phyloP scores from a whole-genome alignment of 257 asterid species.

The Solanum sejunctum region DNA sequence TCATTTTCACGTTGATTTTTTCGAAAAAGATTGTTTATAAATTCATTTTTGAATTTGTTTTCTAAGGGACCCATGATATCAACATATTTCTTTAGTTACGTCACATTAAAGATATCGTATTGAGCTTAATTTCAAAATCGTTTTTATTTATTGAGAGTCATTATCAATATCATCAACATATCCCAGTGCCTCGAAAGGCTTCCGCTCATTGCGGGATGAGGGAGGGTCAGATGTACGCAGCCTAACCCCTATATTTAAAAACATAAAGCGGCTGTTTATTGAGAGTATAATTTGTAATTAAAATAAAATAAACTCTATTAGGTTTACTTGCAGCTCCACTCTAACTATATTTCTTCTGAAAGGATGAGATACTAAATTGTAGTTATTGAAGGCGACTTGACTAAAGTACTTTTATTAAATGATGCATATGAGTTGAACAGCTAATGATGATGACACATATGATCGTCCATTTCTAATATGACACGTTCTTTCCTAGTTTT shows the following conservation, averaged over 20 bases:
- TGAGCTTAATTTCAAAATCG: not conserved
- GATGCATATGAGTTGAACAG: not conserved
- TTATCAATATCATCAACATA: no score
- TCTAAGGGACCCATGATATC: not conserved
- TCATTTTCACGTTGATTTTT: not conserved
- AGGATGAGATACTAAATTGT: not conserved
- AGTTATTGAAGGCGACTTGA: not conserved
- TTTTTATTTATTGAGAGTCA: not conserved
- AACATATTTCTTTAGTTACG: not conserved
- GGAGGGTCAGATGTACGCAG: no score
- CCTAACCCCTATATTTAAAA: no score
- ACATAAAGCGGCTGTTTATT: no score
- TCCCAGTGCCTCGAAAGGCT: no score
- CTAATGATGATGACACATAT: not conserved
- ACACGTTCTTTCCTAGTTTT: not conserved
- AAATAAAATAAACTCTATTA: not conserved
- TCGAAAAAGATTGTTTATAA: not conserved
- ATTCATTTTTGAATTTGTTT: not conserved
- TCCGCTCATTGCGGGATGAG: no score
- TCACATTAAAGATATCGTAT: not conserved
- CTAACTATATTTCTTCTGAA: not conserved
- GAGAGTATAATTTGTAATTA: not conserved
- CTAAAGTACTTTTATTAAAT: not conserved
- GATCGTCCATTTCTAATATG: not conserved
- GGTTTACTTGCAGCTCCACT: not conserved